Percentiles rank a stretch among this genome's conserved stretches.
phyloP scores from a whole-genome alignment of 805 yeast species.

The Candida ovalis region DNA sequence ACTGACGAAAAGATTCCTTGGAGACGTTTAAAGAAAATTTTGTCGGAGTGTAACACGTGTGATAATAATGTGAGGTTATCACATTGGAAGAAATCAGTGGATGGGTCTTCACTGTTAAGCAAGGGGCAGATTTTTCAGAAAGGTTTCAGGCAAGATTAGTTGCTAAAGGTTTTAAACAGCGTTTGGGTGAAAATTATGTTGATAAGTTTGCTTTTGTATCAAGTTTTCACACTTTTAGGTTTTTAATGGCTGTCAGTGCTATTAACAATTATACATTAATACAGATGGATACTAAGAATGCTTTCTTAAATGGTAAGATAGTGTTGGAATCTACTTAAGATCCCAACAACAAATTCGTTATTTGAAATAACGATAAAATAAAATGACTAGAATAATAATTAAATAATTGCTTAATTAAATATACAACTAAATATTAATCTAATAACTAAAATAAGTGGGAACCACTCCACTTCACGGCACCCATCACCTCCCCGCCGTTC shows the following conservation, averaged over 20 bases:
- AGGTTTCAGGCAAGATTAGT: slow-evolving; percentile 7
- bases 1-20: background rate
- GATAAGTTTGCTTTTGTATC: slow-evolving; percentile 20
- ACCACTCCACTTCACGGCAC: too few species aligned
- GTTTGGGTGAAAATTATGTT: slow-evolving; percentile 4
- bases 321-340: too few species aligned
- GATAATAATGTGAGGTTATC: background rate
- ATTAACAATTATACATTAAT: background rate
- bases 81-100: background rate
- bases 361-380: too few species aligned
- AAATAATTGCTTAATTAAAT: too few species aligned
- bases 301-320: slow-evolving; percentile 7
- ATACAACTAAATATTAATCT: too few species aligned
- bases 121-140: slow-evolving; percentile 2
- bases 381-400: too few species aligned
- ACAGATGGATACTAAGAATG: slow-evolving; percentile 12
- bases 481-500: too few species aligned
- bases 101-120: slow-evolving; percentile 8
- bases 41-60: background rate
- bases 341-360: too few species aligned
- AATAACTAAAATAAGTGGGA: too few species aligned
- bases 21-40: background rate
- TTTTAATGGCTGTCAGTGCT: background rate
- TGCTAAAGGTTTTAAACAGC: slow-evolving; percentile 9
- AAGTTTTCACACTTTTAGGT: slow-evolving; percentile 4